A percentile compares a stretch with the other conserved stretches of the same genome.
These are phyloP conservation scores for Kalmusia sp. DNA, from an alignment of 2,329 filamentous ascomycete species.

Conservation along the genomic window DNA sequence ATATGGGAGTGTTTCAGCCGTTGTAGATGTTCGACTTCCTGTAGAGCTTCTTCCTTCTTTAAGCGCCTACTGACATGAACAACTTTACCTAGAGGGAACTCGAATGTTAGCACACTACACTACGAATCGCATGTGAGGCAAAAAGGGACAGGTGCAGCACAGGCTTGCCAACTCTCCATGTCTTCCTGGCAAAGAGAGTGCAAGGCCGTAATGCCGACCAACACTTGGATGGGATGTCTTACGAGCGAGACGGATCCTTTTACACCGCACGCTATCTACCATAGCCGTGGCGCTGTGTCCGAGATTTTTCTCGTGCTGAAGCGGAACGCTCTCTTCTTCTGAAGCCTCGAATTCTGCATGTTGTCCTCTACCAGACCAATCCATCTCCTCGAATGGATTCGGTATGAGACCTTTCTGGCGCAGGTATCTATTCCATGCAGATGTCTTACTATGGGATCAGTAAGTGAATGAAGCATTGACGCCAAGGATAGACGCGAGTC, in stretches of 20 bases:
- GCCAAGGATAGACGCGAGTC: too few relatives aligned
- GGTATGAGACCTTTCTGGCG: constrained; percentile 17
- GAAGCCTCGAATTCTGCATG: constrained; percentile 18
- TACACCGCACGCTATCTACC: constrained; percentile 26
- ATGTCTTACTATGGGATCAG: too few relatives aligned
- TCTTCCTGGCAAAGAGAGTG: too few relatives aligned
- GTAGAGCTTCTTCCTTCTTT: constrained; percentile 21
- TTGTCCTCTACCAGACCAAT: constrained; percentile 26
- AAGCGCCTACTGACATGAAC: constrained; percentile 13
- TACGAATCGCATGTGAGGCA: too few relatives aligned
- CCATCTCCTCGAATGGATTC: constrained; percentile 15
- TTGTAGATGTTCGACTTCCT: constrained; percentile 25
- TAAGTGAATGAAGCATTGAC: too few relatives aligned
- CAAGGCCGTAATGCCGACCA: too few relatives aligned
- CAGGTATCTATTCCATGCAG: constrained; percentile 15
- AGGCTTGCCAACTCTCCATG: too few relatives aligned
- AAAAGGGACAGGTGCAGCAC: too few relatives aligned
- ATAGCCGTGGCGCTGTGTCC: constrained; percentile 20
- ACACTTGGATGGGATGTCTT: too few relatives aligned
- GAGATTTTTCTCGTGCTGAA: constrained; percentile 8
- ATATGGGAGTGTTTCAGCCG: constrained; percentile 23
- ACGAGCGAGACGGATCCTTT: constrained; percentile 14
- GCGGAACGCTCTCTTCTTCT: constrained; percentile 17
- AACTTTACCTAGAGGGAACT: constrained; percentile 19
- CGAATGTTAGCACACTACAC: constrained; percentile 14